phyloP scores from a whole-genome alignment of 805 yeast species.

The Suhomyces pyralidae region DNA sequence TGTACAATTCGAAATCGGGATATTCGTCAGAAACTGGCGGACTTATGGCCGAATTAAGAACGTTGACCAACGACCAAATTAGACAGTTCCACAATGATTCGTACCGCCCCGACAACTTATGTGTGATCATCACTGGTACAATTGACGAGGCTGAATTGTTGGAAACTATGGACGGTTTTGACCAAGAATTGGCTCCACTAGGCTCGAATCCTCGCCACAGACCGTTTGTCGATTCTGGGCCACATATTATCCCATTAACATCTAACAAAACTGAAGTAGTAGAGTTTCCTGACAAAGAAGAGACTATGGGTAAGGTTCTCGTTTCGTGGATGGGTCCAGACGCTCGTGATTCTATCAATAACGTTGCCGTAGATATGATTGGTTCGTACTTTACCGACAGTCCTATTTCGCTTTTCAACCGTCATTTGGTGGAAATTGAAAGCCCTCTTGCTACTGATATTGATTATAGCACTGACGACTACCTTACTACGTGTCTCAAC shows the following conservation, averaged over 20 bases:
- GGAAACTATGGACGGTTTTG: conserved; percentile 57
- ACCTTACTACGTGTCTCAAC: conserved; percentile 55
- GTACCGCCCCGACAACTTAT: conserved; percentile 81
- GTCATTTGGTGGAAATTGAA: conserved; percentile 71
- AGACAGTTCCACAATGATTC: conserved; percentile 65
- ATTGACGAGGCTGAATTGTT: conserved; percentile 75
- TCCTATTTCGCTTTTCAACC: conserved; percentile 71
- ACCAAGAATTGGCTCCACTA: conserved; percentile 48
- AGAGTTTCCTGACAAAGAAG: conserved; percentile 88
- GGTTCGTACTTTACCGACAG: conserved; percentile 73
- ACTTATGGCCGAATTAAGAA: conserved; percentile 68
- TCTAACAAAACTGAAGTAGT: conserved; percentile 47
- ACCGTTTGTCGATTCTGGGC: conserved; percentile 75
- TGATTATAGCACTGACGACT: conserved; percentile 72
- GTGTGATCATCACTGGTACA: conserved; percentile 81
- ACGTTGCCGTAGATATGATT: conserved; percentile 69
- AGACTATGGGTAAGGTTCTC: conserved; percentile 70
- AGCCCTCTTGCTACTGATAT: conserved; percentile 77
- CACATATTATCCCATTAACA: conserved; percentile 38
- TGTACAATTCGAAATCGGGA: conserved; percentile 63
- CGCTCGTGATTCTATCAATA: conserved; percentile 46
- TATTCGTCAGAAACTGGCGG: conserved; percentile 96
- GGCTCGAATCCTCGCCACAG: conserved; percentile 38
- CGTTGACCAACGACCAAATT: conserved; percentile 69
- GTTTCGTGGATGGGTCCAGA: conserved; percentile 84